Percentiles rank a stretch among this genome's conserved stretches.
These are phyloP conservation scores for Erigeron philadelphicus DNA, from an alignment of 140 eudicot genomes.

Conservation along the genomic window DNA sequence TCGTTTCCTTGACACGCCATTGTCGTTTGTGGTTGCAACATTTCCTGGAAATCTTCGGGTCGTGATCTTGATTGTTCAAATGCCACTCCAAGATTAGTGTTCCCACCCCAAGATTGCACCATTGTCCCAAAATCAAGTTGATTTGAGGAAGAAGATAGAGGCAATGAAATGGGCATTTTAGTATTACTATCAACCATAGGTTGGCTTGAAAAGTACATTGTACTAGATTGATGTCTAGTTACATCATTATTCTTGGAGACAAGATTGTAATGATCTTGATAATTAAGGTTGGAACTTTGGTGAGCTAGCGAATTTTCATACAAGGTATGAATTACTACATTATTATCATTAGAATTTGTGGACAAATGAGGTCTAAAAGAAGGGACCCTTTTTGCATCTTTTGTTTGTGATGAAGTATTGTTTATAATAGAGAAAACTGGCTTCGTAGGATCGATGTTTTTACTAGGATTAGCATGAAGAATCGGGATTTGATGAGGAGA, in stretches of 20 bases:
- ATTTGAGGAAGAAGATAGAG: constrained; percentile 27
- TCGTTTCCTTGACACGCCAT: constrained; percentile 6
- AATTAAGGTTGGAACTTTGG: constrained; percentile 25
- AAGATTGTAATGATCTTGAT: constrained; percentile 36
- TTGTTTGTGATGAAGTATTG: constrained; percentile 35
- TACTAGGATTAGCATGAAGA: constrained; percentile 22
- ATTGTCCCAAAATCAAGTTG: constrained; percentile 32
- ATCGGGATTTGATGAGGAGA: constrained; percentile 34
- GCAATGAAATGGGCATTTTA: constrained; percentile 28
- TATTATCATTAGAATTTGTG: constrained; percentile 14
- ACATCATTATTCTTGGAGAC: constrained; percentile 15
- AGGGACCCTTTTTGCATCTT: constrained; percentile 31
- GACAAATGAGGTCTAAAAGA: constrained; percentile 24
- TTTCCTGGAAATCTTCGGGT: constrained; percentile 27
- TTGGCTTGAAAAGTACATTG: constrained; percentile 34
- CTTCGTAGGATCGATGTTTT: constrained; percentile 27
- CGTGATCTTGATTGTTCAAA: constrained; percentile 22
- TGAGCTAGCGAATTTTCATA: constrained; percentile 24
- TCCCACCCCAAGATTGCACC: constrained; percentile 37
- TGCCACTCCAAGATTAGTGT: constrained; percentile 14
- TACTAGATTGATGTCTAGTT: constrained; percentile 14
- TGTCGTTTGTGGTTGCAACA: constrained; percentile 27
- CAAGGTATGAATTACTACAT: constrained; percentile 20
- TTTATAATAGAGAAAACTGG: constrained; percentile 44
- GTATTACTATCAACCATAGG: constrained; percentile 27